Evolutionary conservation across 768 basidiomycete species (phyloP).

Genomic region (Rhizopogon sp.): DNA sequence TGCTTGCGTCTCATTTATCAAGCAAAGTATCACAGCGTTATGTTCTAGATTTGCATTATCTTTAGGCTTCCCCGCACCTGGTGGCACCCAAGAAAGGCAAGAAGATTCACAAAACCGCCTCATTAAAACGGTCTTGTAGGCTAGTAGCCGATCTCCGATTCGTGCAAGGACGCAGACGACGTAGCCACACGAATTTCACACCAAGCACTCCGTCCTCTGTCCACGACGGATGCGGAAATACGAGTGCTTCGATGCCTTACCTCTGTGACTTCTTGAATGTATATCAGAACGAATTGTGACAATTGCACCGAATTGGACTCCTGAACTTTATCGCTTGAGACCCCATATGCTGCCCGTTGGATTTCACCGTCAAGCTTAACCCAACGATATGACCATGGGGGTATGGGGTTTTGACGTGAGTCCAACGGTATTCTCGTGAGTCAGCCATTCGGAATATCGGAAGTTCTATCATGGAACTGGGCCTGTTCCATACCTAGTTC

Average conservation of each 20-base stretch:
- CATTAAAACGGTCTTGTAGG: not conserved
- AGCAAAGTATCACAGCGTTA: not conserved
- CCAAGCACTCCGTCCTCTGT: too few relatives aligned
- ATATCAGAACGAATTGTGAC: not conserved
- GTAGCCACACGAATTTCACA: not conserved
- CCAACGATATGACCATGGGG: not conserved
- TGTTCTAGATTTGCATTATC: not conserved
- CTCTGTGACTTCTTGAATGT: not conserved
- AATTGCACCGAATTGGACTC: too few relatives aligned
- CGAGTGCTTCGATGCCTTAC: not conserved
- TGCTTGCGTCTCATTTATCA: not conserved
- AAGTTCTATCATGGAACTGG: not conserved
- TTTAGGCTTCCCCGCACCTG: not conserved
- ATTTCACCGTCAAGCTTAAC: not conserved
- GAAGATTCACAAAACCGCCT: not conserved
- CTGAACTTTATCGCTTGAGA: too few relatives aligned
- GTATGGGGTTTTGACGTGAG: not conserved
- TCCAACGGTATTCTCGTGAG: not conserved
- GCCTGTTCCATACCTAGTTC: not conserved
- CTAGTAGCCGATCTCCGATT: not conserved
- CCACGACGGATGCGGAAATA: not conserved
- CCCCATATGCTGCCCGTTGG: not conserved
- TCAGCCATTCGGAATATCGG: not conserved
- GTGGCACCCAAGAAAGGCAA: not conserved
- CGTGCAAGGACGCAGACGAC: not conserved